phyloP scores from a whole-genome alignment of 495 filamentous ascomycete genomes.

The Cairneyella variabilis region DNA sequence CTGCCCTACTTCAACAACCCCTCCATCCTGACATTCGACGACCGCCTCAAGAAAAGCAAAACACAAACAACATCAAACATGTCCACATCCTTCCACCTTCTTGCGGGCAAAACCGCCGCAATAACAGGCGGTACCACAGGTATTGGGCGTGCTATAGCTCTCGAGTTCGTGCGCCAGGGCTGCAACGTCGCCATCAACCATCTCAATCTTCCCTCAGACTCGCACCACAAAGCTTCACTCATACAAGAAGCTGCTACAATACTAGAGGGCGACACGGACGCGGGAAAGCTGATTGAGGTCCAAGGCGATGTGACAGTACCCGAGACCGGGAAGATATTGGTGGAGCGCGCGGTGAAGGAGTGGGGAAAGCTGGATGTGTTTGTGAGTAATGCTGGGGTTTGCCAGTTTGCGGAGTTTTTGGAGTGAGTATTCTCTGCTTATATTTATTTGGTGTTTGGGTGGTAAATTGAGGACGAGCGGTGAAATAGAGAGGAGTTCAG shows the following conservation, averaged over 20 bases:
- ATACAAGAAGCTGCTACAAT: constrained; percentile 47
- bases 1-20: too few relatives aligned
- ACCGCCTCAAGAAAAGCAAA: not conserved
- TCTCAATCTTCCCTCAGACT: constrained; percentile 53
- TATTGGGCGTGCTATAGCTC: constrained; percentile 71
- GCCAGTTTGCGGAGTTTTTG: constrained; percentile 78
- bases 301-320: constrained; percentile 65
- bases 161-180: constrained; percentile 67
- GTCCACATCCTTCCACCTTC: too few relatives aligned
- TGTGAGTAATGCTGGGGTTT: constrained; percentile 85
- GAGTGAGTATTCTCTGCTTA: constrained; percentile 38
- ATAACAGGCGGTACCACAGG: constrained; percentile 75
- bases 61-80: not conserved
- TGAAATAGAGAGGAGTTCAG: too few relatives aligned
- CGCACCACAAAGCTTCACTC: constrained; percentile 49
- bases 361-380: constrained; percentile 72
- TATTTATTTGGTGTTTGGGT: too few relatives aligned
- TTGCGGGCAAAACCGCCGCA: constrained; percentile 66
- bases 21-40: not conserved
- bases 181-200: constrained; percentile 69
- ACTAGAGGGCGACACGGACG: constrained; percentile 23
- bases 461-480: too few relatives aligned
- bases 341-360: constrained; percentile 48
- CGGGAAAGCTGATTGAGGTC: constrained; percentile 53
- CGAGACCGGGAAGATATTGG: constrained; percentile 54